Base-by-base conservation (phyloP, 1,284 basidiomycete species). In the Apiotrichum akiyoshidainum region DNA sequence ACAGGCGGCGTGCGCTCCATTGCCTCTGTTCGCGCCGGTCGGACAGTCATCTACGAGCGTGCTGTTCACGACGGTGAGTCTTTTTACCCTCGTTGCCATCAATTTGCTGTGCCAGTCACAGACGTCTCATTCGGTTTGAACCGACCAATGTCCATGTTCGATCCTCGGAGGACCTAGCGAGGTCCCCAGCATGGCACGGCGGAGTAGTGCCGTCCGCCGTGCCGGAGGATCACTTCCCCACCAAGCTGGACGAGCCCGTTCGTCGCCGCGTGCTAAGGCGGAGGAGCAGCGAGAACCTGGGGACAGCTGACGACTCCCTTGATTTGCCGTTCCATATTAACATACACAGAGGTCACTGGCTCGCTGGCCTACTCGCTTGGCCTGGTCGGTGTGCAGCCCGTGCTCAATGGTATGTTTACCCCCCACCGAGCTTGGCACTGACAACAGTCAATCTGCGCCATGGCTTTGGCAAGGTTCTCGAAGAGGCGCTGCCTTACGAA, bases 21-120 rank as follows among this genome's bases (percentile, higher is more conserved):
- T 11, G 37, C 37, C 12, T 2, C 37, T 4, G 37, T 37, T 11
- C 11, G 37, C 12, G 37, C 37, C 11, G 41, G 41, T 16, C 16
- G 19, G 83, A 77, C 81, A 85, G 47, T 87, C 87, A 69, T 81
- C 88, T 40, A 31, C 26, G 54, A 47, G 39, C 11, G 10, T 8
- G 46, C 46, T 9, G 39, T 46, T 17, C 45, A 55, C 33, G 52
- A 31, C 33, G 26, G 44, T 46, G 17, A 22, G 44, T 46, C 12
- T 16, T 26, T 5, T n/a, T n/a, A 3, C 5, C 9, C 19, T 9
- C 17, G 9, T 10, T 16, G 41, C 9, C 13, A 37, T 2, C 37
- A 16, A 37, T 11, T 10, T 37, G 4, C 9, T 42, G 17, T 19
- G 41, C 17, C 19, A 4, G 19, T 16, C 13, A 9, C 17, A 16